Conservation (phyloP, 257 asterid genomes). For the Penstemon newberryi region DNA sequence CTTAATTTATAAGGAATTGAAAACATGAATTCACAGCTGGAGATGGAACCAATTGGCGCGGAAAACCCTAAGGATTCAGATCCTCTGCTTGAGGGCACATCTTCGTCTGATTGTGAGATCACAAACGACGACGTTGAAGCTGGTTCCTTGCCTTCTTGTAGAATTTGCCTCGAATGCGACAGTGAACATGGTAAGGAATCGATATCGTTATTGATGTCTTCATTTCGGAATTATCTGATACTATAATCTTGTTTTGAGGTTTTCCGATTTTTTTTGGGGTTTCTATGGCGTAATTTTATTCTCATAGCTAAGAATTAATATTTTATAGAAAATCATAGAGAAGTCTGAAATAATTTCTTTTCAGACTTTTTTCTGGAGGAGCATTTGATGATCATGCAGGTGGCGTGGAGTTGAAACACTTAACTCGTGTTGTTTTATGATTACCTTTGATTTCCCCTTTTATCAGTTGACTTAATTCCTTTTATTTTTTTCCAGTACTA, state of each 20-base stretch:
- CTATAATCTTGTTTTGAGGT: neutral
- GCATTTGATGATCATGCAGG: neutral
- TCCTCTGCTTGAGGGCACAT: conserved; percentile 40
- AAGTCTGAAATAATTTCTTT: neutral
- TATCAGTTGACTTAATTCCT: neutral
- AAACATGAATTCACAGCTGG: conserved; percentile 34
- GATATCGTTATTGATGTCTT: neutral
- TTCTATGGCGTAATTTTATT: neutral
- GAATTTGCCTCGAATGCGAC: conserved; percentile 56
- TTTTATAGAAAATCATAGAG: neutral
- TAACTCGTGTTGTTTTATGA: neutral
- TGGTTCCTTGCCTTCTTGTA: conserved; percentile 48
- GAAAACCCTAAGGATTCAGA: conserved; percentile 43
- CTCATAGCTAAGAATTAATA: neutral
- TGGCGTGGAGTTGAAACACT: neutral
- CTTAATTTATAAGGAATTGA: neutral
- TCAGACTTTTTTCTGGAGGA: neutral
- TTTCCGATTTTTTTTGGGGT: neutral
- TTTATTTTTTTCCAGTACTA: neutral
- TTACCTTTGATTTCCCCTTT: neutral
- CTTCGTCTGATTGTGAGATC: conserved; percentile 31
- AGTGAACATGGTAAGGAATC: conserved; percentile 37
- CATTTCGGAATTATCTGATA: neutral
- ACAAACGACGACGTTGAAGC: conserved; percentile 43
- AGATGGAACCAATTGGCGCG: conserved; percentile 27